Evolutionary conservation across 345 rosid species (phyloP).

Genomic region (Kandelia obovata): DNA sequence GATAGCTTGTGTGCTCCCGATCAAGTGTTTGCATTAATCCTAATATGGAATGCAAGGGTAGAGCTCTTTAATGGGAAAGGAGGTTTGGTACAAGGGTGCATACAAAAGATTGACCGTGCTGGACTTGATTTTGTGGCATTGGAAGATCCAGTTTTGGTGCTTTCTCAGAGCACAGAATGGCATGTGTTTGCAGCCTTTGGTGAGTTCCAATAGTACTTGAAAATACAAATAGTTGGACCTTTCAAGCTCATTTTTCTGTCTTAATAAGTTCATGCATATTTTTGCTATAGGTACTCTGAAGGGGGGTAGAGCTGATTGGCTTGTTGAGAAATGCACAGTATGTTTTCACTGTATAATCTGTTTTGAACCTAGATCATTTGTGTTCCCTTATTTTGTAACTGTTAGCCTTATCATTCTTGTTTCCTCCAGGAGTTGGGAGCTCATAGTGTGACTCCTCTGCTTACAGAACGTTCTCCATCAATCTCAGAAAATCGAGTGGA

Average conservation of each 20-base stretch:
- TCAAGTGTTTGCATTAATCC: constrained; percentile 5
- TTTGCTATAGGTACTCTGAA: constrained; percentile 62
- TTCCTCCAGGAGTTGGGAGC: constrained; percentile 78
- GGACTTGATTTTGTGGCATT: constrained; percentile 65
- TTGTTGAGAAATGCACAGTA: constrained; percentile 91
- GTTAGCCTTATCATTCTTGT: constrained; percentile 8
- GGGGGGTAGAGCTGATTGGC: constrained; percentile 98
- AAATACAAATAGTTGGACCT: not conserved
- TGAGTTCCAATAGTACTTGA: constrained; percentile 25
- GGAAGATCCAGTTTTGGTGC: constrained; percentile 50
- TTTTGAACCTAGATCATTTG: not conserved
- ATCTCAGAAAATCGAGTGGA: constrained; percentile 76
- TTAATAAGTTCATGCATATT: constrained; percentile 7
- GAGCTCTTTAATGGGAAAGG: constrained; percentile 96
- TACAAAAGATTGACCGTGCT: constrained; percentile 52
- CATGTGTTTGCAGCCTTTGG: constrained; percentile 90
- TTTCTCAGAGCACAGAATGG: constrained; percentile 60
- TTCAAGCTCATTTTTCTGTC: not conserved
- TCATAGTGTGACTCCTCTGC: constrained; percentile 71
- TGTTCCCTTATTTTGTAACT: constrained; percentile 1
- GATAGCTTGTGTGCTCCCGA: not conserved
- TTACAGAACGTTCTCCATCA: constrained; percentile 64
- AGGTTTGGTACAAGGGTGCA: constrained; percentile 59
- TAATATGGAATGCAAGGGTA: constrained; percentile 50
- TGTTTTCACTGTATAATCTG: constrained; percentile 19